A percentile compares a stretch with the other conserved stretches of the same genome.
Conservation (phyloP, 1,139 yeast genomes). For the Pichia sp. region DNA sequence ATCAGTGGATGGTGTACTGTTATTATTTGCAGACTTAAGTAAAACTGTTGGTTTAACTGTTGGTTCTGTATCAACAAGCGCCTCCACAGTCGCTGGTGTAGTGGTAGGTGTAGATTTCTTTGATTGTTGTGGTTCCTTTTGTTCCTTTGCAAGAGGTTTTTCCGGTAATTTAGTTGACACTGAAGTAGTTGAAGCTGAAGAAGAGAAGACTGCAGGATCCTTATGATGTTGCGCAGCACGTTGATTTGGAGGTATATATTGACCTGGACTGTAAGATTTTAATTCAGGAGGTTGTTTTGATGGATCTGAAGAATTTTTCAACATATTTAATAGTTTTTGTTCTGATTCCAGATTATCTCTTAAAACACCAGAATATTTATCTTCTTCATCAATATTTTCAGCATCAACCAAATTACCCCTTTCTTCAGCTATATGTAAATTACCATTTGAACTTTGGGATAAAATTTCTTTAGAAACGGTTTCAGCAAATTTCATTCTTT, state of each 20-base stretch:
- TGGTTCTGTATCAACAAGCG: neutral
- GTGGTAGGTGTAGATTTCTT: neutral
- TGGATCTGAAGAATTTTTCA: conserved; percentile 18
- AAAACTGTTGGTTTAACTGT: neutral
- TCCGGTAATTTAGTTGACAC: conserved; percentile 7
- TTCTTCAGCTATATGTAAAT: conserved; percentile 84
- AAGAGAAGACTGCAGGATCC: conserved; percentile 67
- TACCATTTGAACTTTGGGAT: conserved; percentile 53
- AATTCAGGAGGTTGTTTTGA: conserved; percentile 15
- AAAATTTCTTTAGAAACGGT: conserved; percentile 79
- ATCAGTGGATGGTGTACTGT: neutral
- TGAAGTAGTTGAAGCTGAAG: conserved; percentile 9
- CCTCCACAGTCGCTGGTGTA: no score
- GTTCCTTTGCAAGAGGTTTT: conserved; percentile 5
- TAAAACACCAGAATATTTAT: conserved; percentile 87
- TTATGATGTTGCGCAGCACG: conserved; percentile 57
- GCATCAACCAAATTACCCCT: conserved; percentile 76
- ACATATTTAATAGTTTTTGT: conserved; percentile 26
- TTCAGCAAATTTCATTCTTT: conserved; percentile 66
- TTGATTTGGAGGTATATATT: conserved; percentile 60
- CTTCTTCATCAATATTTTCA: conserved; percentile 88
- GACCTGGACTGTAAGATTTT: conserved; percentile 29
- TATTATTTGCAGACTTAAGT: neutral
- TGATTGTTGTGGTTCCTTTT: no score
- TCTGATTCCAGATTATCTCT: conserved; percentile 39